Evolutionary conservation across 2,329 filamentous ascomycete genomes (phyloP).

Genomic region (Tolypocladium ovalisporum): DNA sequence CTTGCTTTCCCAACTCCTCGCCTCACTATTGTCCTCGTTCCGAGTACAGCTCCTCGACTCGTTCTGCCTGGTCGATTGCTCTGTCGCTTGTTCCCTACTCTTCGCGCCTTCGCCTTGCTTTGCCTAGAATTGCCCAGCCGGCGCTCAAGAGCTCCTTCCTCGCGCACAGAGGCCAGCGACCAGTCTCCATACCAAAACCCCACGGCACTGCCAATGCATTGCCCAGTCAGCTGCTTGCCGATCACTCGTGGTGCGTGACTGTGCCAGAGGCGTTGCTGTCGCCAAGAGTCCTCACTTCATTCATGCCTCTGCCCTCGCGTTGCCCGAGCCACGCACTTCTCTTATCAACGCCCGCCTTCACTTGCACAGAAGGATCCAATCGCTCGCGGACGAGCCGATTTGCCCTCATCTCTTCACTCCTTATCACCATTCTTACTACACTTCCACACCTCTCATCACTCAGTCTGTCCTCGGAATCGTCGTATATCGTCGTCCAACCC

Average conservation of each 20-base stretch:
- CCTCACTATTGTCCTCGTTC: neutral
- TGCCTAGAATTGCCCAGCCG: neutral
- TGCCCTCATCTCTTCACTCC: neutral
- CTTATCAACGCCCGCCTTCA: neutral
- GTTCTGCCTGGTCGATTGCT: neutral
- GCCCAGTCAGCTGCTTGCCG: neutral
- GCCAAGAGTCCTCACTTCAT: neutral
- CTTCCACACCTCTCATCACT: neutral
- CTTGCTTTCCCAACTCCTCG: neutral
- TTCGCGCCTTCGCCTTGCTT: neutral
- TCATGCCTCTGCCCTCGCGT: neutral
- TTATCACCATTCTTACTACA: neutral
- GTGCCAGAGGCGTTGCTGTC: neutral
- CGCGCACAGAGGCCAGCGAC: neutral
- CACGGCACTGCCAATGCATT: neutral
- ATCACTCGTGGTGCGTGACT: neutral
- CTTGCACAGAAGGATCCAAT: neutral
- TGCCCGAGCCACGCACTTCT: neutral
- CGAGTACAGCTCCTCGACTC: neutral
- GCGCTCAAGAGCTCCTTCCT: neutral
- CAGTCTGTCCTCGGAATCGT: neutral
- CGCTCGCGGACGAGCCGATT: neutral
- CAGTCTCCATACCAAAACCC: neutral
- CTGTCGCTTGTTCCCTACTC: neutral
- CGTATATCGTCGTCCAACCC: neutral